Base-by-base conservation (phyloP, 768 basidiomycete genomes). In the Suillus ampliporus region DNA sequence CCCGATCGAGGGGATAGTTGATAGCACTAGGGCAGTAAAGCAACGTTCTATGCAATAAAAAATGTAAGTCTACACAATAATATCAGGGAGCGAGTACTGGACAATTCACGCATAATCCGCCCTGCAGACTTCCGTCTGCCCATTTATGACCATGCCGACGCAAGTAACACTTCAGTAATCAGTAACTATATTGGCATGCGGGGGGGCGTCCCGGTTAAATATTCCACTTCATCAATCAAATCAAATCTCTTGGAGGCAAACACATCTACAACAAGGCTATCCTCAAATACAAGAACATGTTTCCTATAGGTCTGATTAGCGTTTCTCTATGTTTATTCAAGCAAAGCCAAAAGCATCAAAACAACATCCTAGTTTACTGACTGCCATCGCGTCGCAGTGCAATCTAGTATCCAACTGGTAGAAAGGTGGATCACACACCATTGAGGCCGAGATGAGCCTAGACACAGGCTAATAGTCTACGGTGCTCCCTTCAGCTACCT, bases 401-500 rank as follows among this genome's bases (percentile, higher is more conserved):
- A 10, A 11, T 11, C 17, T 2, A 15, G 19, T 13, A 3, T 51
- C 28, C 28, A n/a, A n/a, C 17, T 19, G 19, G 50, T 51, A 14
- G 11, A 34, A 51, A 3, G 6, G 50, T 5, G 31, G 2, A n/a
- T 51, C 19, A 51, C 50, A 34, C 34, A 10, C 58, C 46, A 26
- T 17, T 61, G 57, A 54, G 11, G 19, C 10, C 10, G 50, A n/a
- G n/a, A n/a, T n/a, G n/a, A 31, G 19, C 43, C 51, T n/a, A 19
- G 31, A 65, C 21, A 7, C 64, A 28, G 31, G 34, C 58, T 44
- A 65, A 56, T n/a, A 74, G 38, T 67, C 69, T n/a, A 51, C 58
- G 43, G 40, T 68, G 66, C 75, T 80, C 14, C 83, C 85, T 17
- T 79, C 82, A 41, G 78, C 83, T 17, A 99, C 83, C 43, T 89